Base-by-base conservation (phyloP, 2,329 filamentous ascomycete genomes). In the Geosmithia flava region DNA sequence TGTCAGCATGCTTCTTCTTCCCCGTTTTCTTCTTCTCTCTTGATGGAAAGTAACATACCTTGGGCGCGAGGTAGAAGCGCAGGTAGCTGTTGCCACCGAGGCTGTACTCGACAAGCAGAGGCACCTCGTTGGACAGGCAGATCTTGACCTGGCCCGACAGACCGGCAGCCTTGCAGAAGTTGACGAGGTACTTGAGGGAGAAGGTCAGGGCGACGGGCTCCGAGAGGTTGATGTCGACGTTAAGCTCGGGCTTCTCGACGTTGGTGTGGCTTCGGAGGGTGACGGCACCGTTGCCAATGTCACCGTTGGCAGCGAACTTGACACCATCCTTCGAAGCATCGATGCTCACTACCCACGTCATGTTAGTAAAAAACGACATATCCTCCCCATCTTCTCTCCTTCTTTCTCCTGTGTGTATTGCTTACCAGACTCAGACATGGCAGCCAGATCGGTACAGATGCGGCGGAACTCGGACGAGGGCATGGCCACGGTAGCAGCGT, bases 141-240 rank as follows among this genome's bases (percentile, higher is more conserved):
- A 98, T 83, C 71, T 86, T 93, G 68, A 98, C 94, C 55, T 78
- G 76, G 56, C 68, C 72, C 40, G 90, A 91, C 52, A 98, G 75
- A 47, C 81, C 83, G 53, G 88, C 85, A 33, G 94, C 94, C 75
- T 98, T 98, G 85, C 93, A 97, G 75, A 98, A 98, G 79, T 97
- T 97, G 76, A 95, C 87, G 3, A 98, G 83, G 72, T 98, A 98
- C 74, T 98, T 98, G 60, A 98, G 85, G 33, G 93, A 97, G 74
- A 98, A 98, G 46, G 91, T 97, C 53, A 98, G 79, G 37, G 87
- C 78, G 52, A 98, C 93, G 47, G 93, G 88, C 72, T 98, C 94
- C 40, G 81, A 85, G 52, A 98, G 81, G 62, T 89, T 81, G 66
- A 98, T 96, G 55, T 87, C 79, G 58, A 97, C 85, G 62, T 90